Percentiles rank a stretch among this genome's conserved stretches.
Evolutionary conservation across 306 rosid genomes (phyloP).

Genomic region (Vachellia collinsii): DNA sequence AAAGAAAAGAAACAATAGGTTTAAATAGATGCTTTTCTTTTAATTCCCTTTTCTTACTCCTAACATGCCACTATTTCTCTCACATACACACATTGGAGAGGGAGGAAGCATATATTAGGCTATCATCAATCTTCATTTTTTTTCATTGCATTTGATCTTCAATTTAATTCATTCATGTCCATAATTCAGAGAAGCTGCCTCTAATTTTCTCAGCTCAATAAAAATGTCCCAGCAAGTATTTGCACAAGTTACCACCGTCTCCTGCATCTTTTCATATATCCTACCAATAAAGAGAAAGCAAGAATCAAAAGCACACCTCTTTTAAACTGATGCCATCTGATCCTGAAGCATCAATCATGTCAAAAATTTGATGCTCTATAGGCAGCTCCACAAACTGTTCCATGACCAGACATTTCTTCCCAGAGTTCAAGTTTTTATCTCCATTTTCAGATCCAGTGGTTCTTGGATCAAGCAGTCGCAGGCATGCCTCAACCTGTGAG

Average conservation of each 20-base stretch:
- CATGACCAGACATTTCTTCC: constrained; percentile 45
- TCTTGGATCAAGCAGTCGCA: constrained; percentile 48
- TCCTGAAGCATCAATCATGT: constrained; percentile 64
- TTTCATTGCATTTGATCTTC: neutral
- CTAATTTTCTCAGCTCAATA: neutral
- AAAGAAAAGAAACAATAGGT: neutral
- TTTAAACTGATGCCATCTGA: constrained; percentile 53
- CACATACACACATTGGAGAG: neutral
- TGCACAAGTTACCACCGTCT: neutral
- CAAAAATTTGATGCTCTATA: constrained; percentile 61
- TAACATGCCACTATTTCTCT: neutral
- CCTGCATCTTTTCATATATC: constrained; percentile 22
- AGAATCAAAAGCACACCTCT: constrained; percentile 58
- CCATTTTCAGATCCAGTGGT: constrained; percentile 41
- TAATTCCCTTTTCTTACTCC: neutral
- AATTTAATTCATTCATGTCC: neutral
- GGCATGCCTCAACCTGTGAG: constrained; percentile 55
- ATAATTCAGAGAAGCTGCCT: constrained; percentile 7
- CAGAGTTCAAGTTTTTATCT: constrained; percentile 44
- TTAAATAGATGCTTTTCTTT: neutral
- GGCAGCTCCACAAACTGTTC: constrained; percentile 70
- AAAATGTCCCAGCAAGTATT: neutral
- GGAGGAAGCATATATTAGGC: neutral
- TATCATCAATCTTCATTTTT: neutral
- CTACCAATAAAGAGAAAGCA: constrained; percentile 31